A percentile compares a stretch with the other conserved stretches of the same genome.
These are phyloP conservation scores for Puccinia sorghi DNA, from an alignment of 1,284 basidiomycete species.

Conservation along the genomic window DNA sequence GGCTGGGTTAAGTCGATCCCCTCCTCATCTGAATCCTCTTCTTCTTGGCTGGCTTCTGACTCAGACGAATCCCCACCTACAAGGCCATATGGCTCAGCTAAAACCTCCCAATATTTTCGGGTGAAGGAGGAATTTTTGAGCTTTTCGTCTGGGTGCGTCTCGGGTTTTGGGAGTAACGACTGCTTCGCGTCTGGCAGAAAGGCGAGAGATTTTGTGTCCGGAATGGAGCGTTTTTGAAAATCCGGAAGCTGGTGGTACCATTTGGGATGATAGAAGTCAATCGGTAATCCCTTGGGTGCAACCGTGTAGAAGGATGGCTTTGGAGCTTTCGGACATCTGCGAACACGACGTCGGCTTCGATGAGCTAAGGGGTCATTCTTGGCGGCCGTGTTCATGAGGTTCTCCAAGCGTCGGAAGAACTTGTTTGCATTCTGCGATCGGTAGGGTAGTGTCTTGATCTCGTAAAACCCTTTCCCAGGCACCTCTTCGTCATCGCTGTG, in stretches of 20 bases:
- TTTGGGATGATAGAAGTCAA: constrained; percentile 24
- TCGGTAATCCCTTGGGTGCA: constrained; percentile 10
- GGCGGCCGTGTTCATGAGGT: neutral
- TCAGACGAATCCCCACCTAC: neutral
- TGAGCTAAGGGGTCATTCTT: neutral
- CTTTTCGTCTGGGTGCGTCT: neutral
- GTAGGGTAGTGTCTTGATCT: constrained; percentile 36
- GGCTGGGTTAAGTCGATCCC: neutral
- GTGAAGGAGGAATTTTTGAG: neutral
- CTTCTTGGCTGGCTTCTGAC: neutral
- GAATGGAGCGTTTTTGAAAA: neutral
- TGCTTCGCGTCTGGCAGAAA: constrained; percentile 28
- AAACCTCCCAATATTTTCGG: neutral
- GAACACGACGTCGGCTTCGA: neutral
- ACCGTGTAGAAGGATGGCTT: neutral
- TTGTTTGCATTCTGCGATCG: constrained; percentile 10
- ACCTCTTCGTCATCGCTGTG: constrained; percentile 36
- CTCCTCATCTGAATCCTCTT: neutral
- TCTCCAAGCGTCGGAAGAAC: constrained; percentile 25
- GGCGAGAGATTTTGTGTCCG: neutral
- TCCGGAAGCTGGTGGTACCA: constrained; percentile 16
- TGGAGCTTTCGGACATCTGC: neutral
- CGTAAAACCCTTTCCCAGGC: constrained; percentile 7
- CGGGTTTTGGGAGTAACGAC: neutral
- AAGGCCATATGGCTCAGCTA: constrained; percentile 22